Evolutionary conservation across 2,329 filamentous ascomycete genomes (phyloP).

Genomic region (Penicillium nordicum): DNA sequence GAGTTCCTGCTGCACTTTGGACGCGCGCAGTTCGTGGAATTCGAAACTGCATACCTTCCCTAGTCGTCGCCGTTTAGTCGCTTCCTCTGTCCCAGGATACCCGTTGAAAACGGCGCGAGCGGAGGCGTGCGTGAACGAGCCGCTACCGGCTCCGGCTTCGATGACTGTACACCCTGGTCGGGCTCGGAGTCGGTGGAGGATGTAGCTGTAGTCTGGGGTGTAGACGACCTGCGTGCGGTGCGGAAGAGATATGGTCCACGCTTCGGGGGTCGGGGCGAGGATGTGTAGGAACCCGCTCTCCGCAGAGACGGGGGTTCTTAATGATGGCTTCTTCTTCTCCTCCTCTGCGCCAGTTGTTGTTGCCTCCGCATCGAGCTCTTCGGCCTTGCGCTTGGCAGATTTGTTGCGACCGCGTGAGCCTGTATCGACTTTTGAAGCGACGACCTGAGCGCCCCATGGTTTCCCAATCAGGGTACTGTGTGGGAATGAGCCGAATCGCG

Average conservation of each 20-base stretch:
- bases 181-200: constrained; percentile 48
- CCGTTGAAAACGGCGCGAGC: constrained; percentile 50
- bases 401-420: constrained; percentile 77
- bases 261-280: constrained; percentile 49
- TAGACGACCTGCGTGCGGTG: constrained; percentile 54
- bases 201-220: constrained; percentile 53
- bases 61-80: constrained; percentile 27
- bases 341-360: constrained; percentile 23
- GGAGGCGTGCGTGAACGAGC: constrained; percentile 51
- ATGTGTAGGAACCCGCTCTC: constrained; percentile 49
- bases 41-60: constrained; percentile 52
- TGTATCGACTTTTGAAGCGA: constrained; percentile 85
- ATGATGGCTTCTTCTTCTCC: constrained; percentile 24
- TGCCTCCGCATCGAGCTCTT: constrained; percentile 38
- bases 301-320: constrained; percentile 37
- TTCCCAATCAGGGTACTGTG: constrained; percentile 72
- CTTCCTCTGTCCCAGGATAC: constrained; percentile 30
- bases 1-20: constrained; percentile 44
- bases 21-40: constrained; percentile 46
- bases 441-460: constrained; percentile 88
- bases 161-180: constrained; percentile 47
- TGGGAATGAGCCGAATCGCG: constrained; percentile 86
- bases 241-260: constrained; percentile 50
- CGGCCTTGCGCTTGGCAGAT: constrained; percentile 49
- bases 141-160: constrained; percentile 52